Conservation (phyloP, 73 alveolate genomes). For the Blepharisma stoltei region DNA sequence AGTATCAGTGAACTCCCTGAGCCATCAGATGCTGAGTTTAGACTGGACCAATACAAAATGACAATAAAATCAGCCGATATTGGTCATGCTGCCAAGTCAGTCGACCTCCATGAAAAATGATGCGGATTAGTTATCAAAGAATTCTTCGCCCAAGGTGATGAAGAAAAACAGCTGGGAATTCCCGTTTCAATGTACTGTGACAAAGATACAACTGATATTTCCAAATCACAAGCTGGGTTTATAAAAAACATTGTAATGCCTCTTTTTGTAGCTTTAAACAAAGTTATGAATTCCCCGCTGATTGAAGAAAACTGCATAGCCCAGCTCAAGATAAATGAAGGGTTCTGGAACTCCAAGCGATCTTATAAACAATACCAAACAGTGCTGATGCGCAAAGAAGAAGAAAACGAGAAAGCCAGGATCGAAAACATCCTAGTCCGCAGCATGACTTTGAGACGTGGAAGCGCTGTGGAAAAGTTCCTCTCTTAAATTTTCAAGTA, state of each 20-base stretch:
- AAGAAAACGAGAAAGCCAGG: neutral
- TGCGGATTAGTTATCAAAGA: conserved; percentile 11
- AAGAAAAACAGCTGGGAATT: neutral
- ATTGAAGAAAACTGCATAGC: conserved; percentile 5
- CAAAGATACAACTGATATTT: conserved; percentile 21
- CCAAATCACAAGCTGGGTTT: conserved; percentile 32
- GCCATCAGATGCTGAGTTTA: neutral
- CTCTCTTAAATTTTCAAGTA: conserved; percentile 4
- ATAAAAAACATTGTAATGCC: conserved; percentile 20
- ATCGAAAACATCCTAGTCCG: neutral
- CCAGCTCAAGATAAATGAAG: conserved; percentile 3
- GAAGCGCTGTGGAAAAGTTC: neutral
- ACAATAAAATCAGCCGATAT: conserved; percentile 21
- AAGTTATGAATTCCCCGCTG: neutral
- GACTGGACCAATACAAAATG: conserved; percentile 21
- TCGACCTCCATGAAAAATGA: conserved; percentile 29
- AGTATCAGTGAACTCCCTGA: neutral
- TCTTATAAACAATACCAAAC: neutral
- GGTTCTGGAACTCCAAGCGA: neutral
- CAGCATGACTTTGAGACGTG: neutral
- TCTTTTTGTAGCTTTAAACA: neutral
- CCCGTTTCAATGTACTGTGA: conserved; percentile 31
- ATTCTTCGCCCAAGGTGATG: conserved; percentile 31
- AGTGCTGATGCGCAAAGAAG: neutral
- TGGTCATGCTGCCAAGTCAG: conserved; percentile 17